These are phyloP conservation scores for Hypoxylon sp. DNA, from an alignment of 2,329 filamentous ascomycete species.

Conservation along the genomic window DNA sequence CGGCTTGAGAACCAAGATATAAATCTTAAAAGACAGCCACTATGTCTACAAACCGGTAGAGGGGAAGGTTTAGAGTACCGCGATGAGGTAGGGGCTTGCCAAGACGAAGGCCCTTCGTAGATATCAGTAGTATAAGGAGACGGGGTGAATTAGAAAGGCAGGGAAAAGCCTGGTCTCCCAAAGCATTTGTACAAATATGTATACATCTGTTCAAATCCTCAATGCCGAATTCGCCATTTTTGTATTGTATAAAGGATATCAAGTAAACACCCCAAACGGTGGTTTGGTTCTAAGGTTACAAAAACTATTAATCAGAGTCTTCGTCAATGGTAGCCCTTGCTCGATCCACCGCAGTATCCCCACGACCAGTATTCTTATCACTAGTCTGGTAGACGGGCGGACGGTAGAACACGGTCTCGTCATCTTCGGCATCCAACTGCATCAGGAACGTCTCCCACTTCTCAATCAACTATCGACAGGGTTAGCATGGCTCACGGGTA, in stretches of 20 bases:
- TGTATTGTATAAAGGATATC: constrained; percentile 38
- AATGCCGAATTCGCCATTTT: constrained; percentile 21
- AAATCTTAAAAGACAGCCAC: not conserved
- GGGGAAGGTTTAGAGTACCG: not conserved
- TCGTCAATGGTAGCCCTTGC: constrained; percentile 72
- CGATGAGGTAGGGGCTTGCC: not conserved
- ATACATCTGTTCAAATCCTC: constrained; percentile 44
- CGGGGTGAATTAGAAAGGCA: not conserved
- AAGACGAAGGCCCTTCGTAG: constrained; percentile 7
- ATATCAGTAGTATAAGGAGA: constrained; percentile 8
- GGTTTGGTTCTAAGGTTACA: constrained; percentile 13
- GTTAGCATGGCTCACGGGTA: constrained; percentile 41
- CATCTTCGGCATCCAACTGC: constrained; percentile 94
- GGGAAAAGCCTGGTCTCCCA: constrained; percentile 33
- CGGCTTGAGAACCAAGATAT: not conserved
- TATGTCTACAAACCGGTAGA: not conserved
- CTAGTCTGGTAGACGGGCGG: constrained; percentile 70
- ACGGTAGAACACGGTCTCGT: constrained; percentile 77
- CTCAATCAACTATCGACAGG: constrained; percentile 72
- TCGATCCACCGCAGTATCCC: constrained; percentile 72
- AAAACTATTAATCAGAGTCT: constrained; percentile 67
- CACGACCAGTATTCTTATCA: constrained; percentile 62
- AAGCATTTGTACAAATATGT: constrained; percentile 53
- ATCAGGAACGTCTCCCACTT: constrained; percentile 99
- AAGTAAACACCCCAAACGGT: constrained; percentile 20